These are phyloP conservation scores for Axilococcus clingmanii DNA, from an alignment of 139 green algal genomes.

Conservation along the genomic window DNA sequence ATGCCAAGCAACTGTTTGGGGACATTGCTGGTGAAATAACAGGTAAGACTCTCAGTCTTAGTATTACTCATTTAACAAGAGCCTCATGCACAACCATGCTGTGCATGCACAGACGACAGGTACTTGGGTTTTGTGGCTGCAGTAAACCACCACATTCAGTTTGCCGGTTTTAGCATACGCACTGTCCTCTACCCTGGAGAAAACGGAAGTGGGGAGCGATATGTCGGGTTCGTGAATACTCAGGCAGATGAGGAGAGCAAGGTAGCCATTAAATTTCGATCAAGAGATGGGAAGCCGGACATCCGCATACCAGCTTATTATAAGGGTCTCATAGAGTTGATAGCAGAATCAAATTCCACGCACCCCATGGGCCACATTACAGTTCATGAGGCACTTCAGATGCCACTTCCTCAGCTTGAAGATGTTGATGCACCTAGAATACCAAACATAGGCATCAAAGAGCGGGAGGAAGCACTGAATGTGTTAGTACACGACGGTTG, in stretches of 20 bases:
- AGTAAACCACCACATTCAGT: not conserved
- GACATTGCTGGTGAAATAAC: not conserved
- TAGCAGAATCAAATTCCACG: not conserved
- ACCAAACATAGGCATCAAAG: too few species aligned
- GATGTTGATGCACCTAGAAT: not conserved
- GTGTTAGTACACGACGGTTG: constrained; percentile 3
- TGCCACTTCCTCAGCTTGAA: not conserved
- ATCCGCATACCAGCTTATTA: constrained; percentile 10
- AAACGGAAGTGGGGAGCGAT: not conserved
- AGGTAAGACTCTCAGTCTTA: too few species aligned
- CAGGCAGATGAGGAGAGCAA: constrained; percentile 16
- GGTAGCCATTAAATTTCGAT: not conserved
- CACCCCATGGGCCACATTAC: not conserved
- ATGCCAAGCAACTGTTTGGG: constrained; percentile 6
- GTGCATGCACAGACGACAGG: not conserved
- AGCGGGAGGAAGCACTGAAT: constrained; percentile 1
- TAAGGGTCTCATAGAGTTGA: constrained; percentile 3
- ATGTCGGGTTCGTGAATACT: constrained; percentile 17
- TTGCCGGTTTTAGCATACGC: constrained; percentile 6
- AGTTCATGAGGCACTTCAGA: constrained; percentile 1
- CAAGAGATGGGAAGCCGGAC: constrained; percentile 14
- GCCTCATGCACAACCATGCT: too few species aligned
- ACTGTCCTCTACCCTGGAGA: not conserved
- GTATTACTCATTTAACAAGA: too few species aligned
- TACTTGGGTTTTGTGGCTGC: constrained; percentile 9